phyloP scores from a whole-genome alignment of 208 protist species.

The Trypanosoma lewisi region DNA sequence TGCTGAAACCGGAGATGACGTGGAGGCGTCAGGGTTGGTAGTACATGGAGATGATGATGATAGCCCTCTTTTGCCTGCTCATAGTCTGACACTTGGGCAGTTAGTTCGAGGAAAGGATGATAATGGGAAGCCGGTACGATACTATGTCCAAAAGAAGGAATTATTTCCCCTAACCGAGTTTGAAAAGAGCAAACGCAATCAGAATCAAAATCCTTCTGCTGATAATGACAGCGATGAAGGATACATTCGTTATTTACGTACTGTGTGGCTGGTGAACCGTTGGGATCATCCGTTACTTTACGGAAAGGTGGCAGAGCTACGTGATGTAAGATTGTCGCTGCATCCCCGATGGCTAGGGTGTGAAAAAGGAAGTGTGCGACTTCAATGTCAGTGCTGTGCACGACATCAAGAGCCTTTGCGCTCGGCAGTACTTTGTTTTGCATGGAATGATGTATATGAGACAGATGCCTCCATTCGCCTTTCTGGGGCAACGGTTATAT shows the following conservation, averaged over 20 bases:
- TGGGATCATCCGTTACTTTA: slow-evolving; percentile 60
- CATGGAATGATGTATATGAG: slow-evolving; percentile 1
- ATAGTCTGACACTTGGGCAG: slow-evolving; percentile 76
- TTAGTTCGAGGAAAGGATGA: slow-evolving; percentile 23
- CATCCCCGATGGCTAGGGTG: slow-evolving; percentile 4
- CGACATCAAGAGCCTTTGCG: slow-evolving; percentile 58
- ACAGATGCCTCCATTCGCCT: slow-evolving; percentile 8
- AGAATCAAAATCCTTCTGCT: too few species aligned
- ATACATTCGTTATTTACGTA: slow-evolving; percentile 30
- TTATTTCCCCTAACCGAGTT: slow-evolving; percentile 10
- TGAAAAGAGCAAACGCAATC: not conserved
- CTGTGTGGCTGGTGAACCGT: slow-evolving; percentile 54
- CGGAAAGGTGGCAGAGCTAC: slow-evolving; percentile 3
- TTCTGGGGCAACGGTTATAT: slow-evolving; percentile 20
- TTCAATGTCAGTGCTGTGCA: slow-evolving; percentile 45
- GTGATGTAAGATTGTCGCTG: slow-evolving; percentile 13
- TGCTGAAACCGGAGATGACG: slow-evolving; percentile 24
- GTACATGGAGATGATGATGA: not conserved
- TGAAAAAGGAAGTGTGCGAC: not conserved
- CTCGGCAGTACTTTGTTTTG: slow-evolving; percentile 36
- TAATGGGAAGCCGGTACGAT: slow-evolving; percentile 6
- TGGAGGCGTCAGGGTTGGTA: slow-evolving; percentile 16
- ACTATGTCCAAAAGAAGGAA: slow-evolving; percentile 66
- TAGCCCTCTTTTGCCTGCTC: slow-evolving; percentile 40
- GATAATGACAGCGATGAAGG: not conserved